Conservation (phyloP, 2,329 filamentous ascomycete species). For the Mariannaea sp. region DNA sequence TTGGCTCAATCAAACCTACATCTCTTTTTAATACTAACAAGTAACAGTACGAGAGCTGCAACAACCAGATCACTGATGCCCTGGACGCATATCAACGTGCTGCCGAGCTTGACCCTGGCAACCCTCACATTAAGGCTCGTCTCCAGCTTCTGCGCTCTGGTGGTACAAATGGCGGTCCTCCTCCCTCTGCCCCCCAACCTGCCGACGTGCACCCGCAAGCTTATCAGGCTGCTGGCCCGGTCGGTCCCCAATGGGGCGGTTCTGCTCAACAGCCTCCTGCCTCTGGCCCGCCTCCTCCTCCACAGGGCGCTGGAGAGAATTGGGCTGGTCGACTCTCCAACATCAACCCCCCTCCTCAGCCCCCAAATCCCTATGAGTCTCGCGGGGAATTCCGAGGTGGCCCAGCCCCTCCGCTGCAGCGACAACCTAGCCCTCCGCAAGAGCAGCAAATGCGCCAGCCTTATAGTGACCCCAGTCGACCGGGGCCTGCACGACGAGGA, state of each 20-base stretch:
- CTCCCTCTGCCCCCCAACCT: slow-evolving; percentile 80
- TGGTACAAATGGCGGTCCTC: slow-evolving; percentile 72
- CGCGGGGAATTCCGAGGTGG: slow-evolving; percentile 71
- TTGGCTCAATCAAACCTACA: slow-evolving; percentile 26
- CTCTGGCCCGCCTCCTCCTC: slow-evolving; percentile 66
- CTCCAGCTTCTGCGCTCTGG: slow-evolving; percentile 87
- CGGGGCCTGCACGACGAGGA: slow-evolving; percentile 51
- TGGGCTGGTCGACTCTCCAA: slow-evolving; percentile 74
- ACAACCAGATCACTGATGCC: slow-evolving; percentile 97
- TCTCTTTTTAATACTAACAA: slow-evolving; percentile 37
- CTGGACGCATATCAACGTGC: slow-evolving; percentile 94
- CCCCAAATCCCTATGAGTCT: slow-evolving; percentile 81
- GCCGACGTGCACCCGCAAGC: slow-evolving; percentile 96
- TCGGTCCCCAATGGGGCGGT: slow-evolving; percentile 87
- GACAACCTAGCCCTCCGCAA: slow-evolving; percentile 77
- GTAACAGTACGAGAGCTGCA: slow-evolving; percentile 90
- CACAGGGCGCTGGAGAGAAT: slow-evolving; percentile 59
- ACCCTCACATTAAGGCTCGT: slow-evolving; percentile 95
- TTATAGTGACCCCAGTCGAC: slow-evolving; percentile 57
- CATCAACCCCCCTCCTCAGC: slow-evolving; percentile 75
- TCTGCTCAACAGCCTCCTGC: slow-evolving; percentile 63
- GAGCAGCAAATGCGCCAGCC: slow-evolving; percentile 64
- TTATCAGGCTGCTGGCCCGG: slow-evolving; percentile 82
- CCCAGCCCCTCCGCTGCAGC: slow-evolving; percentile 67
- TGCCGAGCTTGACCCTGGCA: slow-evolving; percentile 88